A percentile compares a stretch with the other conserved stretches of the same genome.
These are phyloP conservation scores for Paraphoma chrysanthemicola DNA, from an alignment of 2,329 filamentous ascomycete genomes.

Conservation along the genomic window DNA sequence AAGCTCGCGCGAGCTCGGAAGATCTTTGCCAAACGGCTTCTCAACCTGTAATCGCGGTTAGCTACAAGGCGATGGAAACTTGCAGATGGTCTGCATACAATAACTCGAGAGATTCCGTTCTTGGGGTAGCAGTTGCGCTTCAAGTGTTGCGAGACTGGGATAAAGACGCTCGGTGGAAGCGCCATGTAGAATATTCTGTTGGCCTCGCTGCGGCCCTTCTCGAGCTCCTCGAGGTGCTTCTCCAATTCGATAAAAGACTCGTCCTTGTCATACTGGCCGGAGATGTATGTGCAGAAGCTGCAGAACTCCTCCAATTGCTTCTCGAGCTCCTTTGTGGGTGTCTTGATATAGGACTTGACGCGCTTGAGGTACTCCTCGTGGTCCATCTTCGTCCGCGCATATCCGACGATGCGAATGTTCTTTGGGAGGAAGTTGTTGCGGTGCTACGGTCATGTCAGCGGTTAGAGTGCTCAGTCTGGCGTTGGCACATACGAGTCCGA, in stretches of 20 bases:
- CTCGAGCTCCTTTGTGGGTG: constrained; percentile 95
- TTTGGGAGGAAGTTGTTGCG: constrained; percentile 98
- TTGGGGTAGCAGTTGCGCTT: constrained; percentile 97
- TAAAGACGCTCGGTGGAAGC: constrained; percentile 96
- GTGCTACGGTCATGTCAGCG: constrained; percentile 66
- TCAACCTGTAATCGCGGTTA: constrained; percentile 71
- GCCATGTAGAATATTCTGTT: constrained; percentile 99
- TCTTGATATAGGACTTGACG: constrained; percentile 98
- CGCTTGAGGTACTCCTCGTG: constrained; percentile 92
- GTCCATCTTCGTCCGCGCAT: constrained; percentile 99
- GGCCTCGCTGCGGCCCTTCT: constrained; percentile 80
- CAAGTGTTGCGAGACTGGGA: constrained; percentile 93
- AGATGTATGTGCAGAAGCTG: constrained; percentile 86
- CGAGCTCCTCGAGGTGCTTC: constrained; percentile 84
- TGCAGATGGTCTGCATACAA: constrained; percentile 65
- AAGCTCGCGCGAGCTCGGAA: constrained; percentile 90
- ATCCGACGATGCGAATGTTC: constrained; percentile 95
- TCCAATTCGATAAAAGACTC: constrained; percentile 89
- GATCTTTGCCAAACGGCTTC: constrained; percentile 98
- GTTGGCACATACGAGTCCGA: constrained; percentile 81
- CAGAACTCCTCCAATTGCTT: constrained; percentile 93
- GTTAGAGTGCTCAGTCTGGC: constrained; percentile 4
- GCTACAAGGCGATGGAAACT: constrained; percentile 10
- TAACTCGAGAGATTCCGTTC: constrained; percentile 89
- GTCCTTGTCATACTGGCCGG: constrained; percentile 97